Base-by-base conservation (phyloP, 2,329 filamentous ascomycete species). In the Gnomoniopsis sp. region DNA sequence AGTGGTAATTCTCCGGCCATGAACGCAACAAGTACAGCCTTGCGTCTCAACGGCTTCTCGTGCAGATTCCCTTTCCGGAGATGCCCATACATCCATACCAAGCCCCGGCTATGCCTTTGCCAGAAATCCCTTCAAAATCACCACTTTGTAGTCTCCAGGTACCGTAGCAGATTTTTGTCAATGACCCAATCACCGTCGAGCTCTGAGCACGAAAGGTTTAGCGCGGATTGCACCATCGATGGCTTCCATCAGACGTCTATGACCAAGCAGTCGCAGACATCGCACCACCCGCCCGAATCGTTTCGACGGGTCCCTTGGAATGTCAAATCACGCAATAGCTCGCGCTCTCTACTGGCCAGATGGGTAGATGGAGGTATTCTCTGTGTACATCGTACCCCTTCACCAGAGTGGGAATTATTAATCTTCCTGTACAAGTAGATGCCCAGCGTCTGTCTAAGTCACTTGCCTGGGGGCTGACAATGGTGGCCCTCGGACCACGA, bases 201-300 rank as follows among this genome's bases (percentile, higher is more conserved):
- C 74, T 74, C 49, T 61, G 59, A 74, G 77, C 74, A 75, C 75
- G 75, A 78, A 76, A 76, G 77, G 71, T 62, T 73, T 79, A 78
- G 77, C 76, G 76, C 74, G 72, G 77, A 79, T 79, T 77, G 79
- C 77, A 77, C 79, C 77, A 79, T 79, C 73, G 70, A 43, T 57
- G 54, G 50, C 61, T 55, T 54, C 46, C 47, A 62, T 59, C 57
- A 60, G 44, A 38, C 33, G 26, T 14, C 11, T 23, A 57, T 57
- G 57, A 54, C 57, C 54, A 53, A 46, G 50, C 47, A 22, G 49
- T 49, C 38, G 11, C 61, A 61, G 53, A 53, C 51, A 59, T 63
- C 56, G 53, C 57, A 34, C 48, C 30, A 53, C 44, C 53, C 38
- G 59, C 52, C 52, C 51, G 38, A 48, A 53, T 50, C 53, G 53